Conservation (phyloP, 129 eudicot genomes). For the Glebionis coronaria region DNA sequence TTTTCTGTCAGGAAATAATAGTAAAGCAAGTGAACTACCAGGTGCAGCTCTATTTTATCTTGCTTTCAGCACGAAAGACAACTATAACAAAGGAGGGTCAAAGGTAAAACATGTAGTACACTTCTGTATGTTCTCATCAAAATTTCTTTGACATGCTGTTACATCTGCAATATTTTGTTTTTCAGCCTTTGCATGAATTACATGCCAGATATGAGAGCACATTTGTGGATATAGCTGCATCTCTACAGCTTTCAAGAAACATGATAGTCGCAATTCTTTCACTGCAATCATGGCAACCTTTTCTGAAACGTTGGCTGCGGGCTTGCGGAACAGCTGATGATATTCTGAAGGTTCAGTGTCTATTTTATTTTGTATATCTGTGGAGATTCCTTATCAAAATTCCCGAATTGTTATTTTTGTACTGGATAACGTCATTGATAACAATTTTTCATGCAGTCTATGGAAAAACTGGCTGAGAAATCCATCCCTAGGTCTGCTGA, state of each 20-base stretch:
- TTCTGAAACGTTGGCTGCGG: slow-evolving; percentile 76
- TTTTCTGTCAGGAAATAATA: slow-evolving; percentile 50
- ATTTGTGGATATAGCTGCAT: slow-evolving; percentile 57
- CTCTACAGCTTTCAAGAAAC: slow-evolving; percentile 82
- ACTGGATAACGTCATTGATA: slow-evolving; percentile 1
- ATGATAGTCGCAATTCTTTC: slow-evolving; percentile 65
- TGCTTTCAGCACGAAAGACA: slow-evolving; percentile 43
- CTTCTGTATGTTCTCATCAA: not conserved
- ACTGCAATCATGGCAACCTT: slow-evolving; percentile 93
- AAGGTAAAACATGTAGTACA: slow-evolving; percentile 51
- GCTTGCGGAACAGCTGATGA: slow-evolving; percentile 67
- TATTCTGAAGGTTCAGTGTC: slow-evolving; percentile 62
- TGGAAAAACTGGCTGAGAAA: slow-evolving; percentile 61
- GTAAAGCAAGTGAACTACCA: slow-evolving; percentile 59
- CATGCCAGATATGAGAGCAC: slow-evolving; percentile 57
- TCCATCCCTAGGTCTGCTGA: slow-evolving; percentile 89
- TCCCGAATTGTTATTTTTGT: not conserved
- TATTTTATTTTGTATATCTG: slow-evolving; percentile 13
- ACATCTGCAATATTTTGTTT: slow-evolving; percentile 25
- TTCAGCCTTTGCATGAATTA: slow-evolving; percentile 52
- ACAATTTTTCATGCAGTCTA: slow-evolving; percentile 42
- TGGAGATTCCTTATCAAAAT: not conserved
- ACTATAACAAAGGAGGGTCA: slow-evolving; percentile 35
- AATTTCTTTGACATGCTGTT: slow-evolving; percentile 14
- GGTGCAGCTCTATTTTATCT: slow-evolving; percentile 84